phyloP scores from a whole-genome alignment of 1,284 basidiomycete species.

The Ganoderma lucidum region DNA sequence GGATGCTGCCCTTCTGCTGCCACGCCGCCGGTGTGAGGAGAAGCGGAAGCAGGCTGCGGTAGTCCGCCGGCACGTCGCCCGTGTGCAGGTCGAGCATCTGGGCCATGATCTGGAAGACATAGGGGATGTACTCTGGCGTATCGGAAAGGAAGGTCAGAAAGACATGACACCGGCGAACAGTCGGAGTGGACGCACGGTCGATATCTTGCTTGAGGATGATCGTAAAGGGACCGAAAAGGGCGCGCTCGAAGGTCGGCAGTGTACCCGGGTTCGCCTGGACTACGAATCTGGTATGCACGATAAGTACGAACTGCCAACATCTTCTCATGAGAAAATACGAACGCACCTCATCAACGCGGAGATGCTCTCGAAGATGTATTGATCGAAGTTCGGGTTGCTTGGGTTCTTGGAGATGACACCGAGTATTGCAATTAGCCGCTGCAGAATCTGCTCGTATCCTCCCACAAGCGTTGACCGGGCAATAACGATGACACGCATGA shows the following conservation, averaged over 20 bases:
- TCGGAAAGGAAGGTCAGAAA: background rate
- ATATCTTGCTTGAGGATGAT: constrained; percentile 92
- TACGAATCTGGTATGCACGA: constrained; percentile 67
- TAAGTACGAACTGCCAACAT: constrained; percentile 1
- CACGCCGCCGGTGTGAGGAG: constrained; percentile 90
- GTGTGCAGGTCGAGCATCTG: constrained; percentile 93
- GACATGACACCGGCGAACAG: background rate
- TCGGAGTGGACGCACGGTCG: constrained; percentile 66
- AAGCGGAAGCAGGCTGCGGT: constrained; percentile 83
- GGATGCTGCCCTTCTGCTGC: constrained; percentile 96
- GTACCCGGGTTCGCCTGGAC: constrained; percentile 74
- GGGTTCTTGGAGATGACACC: constrained; percentile 94
- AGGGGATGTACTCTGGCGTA: constrained; percentile 90
- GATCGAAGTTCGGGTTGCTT: constrained; percentile 97
- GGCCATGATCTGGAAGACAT: constrained; percentile 95
- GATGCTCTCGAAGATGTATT: constrained; percentile 96
- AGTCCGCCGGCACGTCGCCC: constrained; percentile 75
- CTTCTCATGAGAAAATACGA: background rate
- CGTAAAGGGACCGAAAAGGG: constrained; percentile 90
- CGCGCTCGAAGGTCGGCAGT: constrained; percentile 81
- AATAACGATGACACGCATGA: constrained; percentile 94
- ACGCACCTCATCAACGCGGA: constrained; percentile 87
- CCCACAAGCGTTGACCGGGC: constrained; percentile 82
- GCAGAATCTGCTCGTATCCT: constrained; percentile 73
- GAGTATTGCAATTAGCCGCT: constrained; percentile 83